Evolutionary conservation across 1,284 basidiomycete genomes (phyloP).

Genomic region (Chalciporus piperatoides): DNA sequence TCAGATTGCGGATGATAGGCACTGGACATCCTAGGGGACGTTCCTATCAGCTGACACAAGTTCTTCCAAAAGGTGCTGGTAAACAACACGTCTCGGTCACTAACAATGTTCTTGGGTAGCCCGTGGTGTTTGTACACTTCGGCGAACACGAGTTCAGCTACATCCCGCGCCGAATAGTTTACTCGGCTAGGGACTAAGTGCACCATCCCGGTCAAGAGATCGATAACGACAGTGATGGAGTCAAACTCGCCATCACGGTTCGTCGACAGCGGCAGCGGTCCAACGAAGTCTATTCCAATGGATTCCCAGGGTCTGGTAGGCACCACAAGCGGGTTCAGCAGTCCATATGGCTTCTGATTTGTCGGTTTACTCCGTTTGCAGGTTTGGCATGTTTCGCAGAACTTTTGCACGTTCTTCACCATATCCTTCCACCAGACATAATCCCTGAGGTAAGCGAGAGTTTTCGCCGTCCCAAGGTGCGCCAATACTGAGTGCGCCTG

Average conservation of each 20-base stretch:
- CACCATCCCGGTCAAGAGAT: no score
- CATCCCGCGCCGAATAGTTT: slow-evolving; percentile 23
- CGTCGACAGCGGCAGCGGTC: slow-evolving; percentile 35
- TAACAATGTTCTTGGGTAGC: slow-evolving; percentile 27
- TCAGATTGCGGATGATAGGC: neutral
- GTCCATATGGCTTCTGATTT: slow-evolving; percentile 33
- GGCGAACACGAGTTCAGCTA: slow-evolving; percentile 27
- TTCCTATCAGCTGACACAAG: neutral
- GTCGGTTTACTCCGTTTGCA: slow-evolving; percentile 31
- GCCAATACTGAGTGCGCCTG: neutral
- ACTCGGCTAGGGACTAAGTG: slow-evolving; percentile 5
- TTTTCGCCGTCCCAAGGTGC: neutral
- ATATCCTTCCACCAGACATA: neutral
- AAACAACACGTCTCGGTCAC: neutral
- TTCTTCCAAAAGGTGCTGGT: slow-evolving; percentile 26
- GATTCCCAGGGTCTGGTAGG: slow-evolving; percentile 28
- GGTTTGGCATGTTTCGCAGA: slow-evolving; percentile 19
- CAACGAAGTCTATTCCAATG: slow-evolving; percentile 42
- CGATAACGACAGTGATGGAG: no score
- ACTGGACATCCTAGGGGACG: neutral
- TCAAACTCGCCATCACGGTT: neutral
- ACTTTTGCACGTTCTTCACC: slow-evolving; percentile 20
- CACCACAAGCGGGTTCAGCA: slow-evolving; percentile 32
- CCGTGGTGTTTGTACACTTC: slow-evolving; percentile 30
- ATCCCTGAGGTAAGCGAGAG: neutral